Base-by-base conservation (phyloP, 2,329 filamentous ascomycete species). In the Beauveria pseudobassiana region DNA sequence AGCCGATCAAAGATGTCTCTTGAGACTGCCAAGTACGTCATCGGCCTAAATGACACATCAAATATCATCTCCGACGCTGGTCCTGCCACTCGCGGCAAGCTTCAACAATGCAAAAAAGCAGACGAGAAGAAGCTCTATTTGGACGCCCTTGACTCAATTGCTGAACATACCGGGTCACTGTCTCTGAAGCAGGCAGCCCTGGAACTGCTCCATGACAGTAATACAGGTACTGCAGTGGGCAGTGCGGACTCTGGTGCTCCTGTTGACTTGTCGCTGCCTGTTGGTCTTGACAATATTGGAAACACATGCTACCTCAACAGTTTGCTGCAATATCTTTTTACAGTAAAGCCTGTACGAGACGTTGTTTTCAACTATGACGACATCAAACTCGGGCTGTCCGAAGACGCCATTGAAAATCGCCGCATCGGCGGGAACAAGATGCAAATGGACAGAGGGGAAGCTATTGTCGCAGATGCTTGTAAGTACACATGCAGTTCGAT, bases 231-330 rank as follows among this genome's bases (percentile, higher is more conserved):
- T 2, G 50, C 50, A 4, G 54, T 63, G 38, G n/a, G 64, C 1
- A 62, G 66, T 12, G 55, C 24, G 22, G 49, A 52, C 38, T 54
- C 63, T 28, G 63, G 63, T 26, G 54, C 64, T 50, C 61, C 68
- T 3, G 69, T 70, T 16, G 69, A 78, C 61, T 68, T 75, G 52
- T 78, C 83, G 34, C 86, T 90, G 73, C 95, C 95, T 0, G 90
- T 96, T 24, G 95, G 95, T 0, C 81, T 98, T 6, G 84, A 87
- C 65, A 99, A 98, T 68, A 96, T 98, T 62, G 93, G 95, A 63
- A 99, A 99, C 70, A 99, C 96, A 0, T 99, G 95, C 73, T 99
- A 99, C 69, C 81, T 99, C 60, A 99, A 99, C 78, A 98, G 93
- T 75, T 83, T 99, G 54, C 80, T 99, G 10, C 95, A 99, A 69